phyloP scores from a whole-genome alignment of 2,329 filamentous ascomycete species.

The Aureobasidium zeae region DNA sequence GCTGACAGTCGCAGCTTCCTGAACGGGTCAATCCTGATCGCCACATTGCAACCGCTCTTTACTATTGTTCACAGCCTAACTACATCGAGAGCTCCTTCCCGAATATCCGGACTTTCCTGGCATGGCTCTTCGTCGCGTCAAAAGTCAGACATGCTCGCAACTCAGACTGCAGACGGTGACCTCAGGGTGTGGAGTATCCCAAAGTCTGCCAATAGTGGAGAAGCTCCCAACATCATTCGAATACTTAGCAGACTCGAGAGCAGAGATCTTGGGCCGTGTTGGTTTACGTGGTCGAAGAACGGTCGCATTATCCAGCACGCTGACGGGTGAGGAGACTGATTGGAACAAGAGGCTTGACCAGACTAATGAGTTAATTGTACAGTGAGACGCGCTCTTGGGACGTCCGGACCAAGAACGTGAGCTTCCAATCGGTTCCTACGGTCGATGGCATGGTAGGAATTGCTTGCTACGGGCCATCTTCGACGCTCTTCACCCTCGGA shows the following conservation, averaged over 20 bases:
- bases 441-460: slow-evolving; percentile 72
- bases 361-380: slow-evolving; percentile 1
- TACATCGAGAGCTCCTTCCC: slow-evolving; percentile 73
- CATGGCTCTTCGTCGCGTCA: slow-evolving; percentile 93
- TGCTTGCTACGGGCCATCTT: slow-evolving; percentile 79
- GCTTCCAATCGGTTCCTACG: slow-evolving; percentile 79
- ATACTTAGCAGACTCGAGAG: slow-evolving; percentile 74
- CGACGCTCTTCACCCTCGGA: slow-evolving; percentile 84
- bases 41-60: slow-evolving; percentile 80
- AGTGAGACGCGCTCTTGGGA: slow-evolving; percentile 91
- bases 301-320: slow-evolving; percentile 88
- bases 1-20: slow-evolving; percentile 56
- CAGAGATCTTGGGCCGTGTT: slow-evolving; percentile 67
- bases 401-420: slow-evolving; percentile 94
- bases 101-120: slow-evolving; percentile 82
- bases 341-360: background rate
- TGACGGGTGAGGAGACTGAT: slow-evolving; percentile 59
- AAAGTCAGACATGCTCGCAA: slow-evolving; percentile 95
- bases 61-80: slow-evolving; percentile 89
- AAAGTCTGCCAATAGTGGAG: slow-evolving; percentile 63
- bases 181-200: slow-evolving; percentile 93
- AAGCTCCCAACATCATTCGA: slow-evolving; percentile 72
- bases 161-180: slow-evolving; percentile 85
- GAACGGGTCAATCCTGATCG: slow-evolving; percentile 88
- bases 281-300: slow-evolving; percentile 98